phyloP scores from a whole-genome alignment of 768 basidiomycete genomes.

The Lyophyllum decastes region DNA sequence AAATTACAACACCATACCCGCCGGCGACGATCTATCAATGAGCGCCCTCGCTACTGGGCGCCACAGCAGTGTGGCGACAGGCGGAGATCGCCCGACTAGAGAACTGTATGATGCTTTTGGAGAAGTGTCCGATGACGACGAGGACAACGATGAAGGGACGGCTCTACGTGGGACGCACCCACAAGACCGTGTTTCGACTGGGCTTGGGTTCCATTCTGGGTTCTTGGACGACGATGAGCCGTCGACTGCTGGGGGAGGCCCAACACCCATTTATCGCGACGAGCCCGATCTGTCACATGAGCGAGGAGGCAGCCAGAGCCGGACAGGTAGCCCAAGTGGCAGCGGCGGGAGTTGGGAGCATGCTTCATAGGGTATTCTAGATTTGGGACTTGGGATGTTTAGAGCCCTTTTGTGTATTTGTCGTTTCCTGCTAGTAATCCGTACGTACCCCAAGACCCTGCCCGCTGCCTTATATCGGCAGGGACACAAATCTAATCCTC shows the following conservation, averaged over 20 bases:
- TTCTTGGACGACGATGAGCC: slow-evolving; percentile 82
- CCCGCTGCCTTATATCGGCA: no score
- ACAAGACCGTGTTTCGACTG: slow-evolving; percentile 33
- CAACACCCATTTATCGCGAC: slow-evolving; percentile 49
- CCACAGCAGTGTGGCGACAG: slow-evolving; percentile 23
- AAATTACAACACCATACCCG: slow-evolving; percentile 62
- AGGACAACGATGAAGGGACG: slow-evolving; percentile 74
- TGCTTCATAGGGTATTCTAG: slow-evolving; percentile 34
- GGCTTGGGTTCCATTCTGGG: slow-evolving; percentile 70
- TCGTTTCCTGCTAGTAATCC: not conserved
- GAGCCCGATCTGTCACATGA: slow-evolving; percentile 41
- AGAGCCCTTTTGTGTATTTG: not conserved
- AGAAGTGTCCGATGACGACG: slow-evolving; percentile 81
- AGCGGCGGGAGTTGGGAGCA: slow-evolving; percentile 80
- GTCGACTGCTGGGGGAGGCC: slow-evolving; percentile 31
- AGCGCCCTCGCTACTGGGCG: slow-evolving; percentile 52
- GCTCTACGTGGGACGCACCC: slow-evolving; percentile 50
- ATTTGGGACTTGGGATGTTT: not conserved
- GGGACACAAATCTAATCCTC: not conserved
- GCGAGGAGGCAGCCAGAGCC: slow-evolving; percentile 14
- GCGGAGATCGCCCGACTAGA: slow-evolving; percentile 60
- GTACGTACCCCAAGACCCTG: not conserved
- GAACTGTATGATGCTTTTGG: slow-evolving; percentile 98
- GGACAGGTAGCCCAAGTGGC: slow-evolving; percentile 37
- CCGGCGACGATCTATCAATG: slow-evolving; percentile 78